Evolutionary conservation across 805 yeast genomes (phyloP).

Genomic region (Torulaspora quercuum): DNA sequence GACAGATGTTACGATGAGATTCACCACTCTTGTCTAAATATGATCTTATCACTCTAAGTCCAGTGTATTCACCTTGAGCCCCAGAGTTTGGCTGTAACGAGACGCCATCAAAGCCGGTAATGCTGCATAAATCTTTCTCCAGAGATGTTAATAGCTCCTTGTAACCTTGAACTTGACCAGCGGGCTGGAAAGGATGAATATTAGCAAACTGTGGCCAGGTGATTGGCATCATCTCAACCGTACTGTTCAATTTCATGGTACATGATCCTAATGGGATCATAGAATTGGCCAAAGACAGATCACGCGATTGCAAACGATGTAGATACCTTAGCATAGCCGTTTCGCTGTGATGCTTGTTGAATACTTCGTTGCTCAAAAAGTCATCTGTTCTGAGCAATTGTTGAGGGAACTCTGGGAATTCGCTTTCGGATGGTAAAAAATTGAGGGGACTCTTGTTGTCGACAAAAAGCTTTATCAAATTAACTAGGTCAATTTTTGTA

Average conservation of each 20-base stretch:
- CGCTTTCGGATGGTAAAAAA: conserved; percentile 13
- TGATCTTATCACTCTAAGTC: conserved; percentile 77
- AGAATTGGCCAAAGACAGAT: conserved; percentile 87
- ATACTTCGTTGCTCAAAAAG: conserved; percentile 69
- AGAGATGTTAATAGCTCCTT: conserved; percentile 68
- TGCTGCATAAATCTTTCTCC: conserved; percentile 79
- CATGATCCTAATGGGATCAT: conserved; percentile 98
- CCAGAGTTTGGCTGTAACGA: conserved; percentile 97
- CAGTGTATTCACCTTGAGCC: conserved; percentile 97
- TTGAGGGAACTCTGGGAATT: conserved; percentile 50
- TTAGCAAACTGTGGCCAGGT: conserved; percentile 91
- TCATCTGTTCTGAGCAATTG: conserved; percentile 53
- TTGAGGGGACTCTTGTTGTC: conserved; percentile 20
- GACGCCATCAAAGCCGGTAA: conserved; percentile 89
- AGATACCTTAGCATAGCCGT: conserved; percentile 91
- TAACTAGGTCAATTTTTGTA: conserved; percentile 54
- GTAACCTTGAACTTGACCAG: conserved; percentile 86
- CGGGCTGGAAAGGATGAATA: conserved; percentile 91
- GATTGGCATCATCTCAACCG: conserved; percentile 90
- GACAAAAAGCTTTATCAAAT: conserved; percentile 60
- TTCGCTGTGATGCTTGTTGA: conserved; percentile 86
- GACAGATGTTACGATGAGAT: conserved; percentile 72
- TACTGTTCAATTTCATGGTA: conserved; percentile 95
- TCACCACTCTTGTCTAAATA: conserved; percentile 73
- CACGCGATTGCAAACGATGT: conserved; percentile 79